Conservation (phyloP, 2,329 filamentous ascomycete genomes). For the Monosporascus sp. region DNA sequence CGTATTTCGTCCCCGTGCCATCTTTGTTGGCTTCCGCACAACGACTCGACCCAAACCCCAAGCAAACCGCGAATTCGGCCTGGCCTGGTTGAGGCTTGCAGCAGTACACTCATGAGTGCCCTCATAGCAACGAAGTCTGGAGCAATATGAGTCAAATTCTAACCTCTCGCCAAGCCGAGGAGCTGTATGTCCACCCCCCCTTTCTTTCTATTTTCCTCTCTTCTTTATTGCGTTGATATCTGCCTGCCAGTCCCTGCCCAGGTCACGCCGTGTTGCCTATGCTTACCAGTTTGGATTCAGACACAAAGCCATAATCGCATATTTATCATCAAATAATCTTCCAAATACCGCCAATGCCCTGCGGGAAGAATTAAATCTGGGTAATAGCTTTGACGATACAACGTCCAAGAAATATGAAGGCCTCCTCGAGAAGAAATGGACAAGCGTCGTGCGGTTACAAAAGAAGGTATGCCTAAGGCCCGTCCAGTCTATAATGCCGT, state of each 20-base stretch:
- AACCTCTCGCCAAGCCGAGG: constrained; percentile 27
- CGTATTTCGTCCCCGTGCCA: too few species aligned
- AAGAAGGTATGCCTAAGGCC: constrained; percentile 65
- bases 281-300: constrained; percentile 15
- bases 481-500: too few species aligned
- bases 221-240: not conserved
- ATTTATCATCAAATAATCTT: constrained; percentile 70
- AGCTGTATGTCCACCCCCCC: constrained; percentile 19
- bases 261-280: not conserved
- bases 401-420: constrained; percentile 94
- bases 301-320: constrained; percentile 90
- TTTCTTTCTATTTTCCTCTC: not conserved
- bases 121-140: not conserved
- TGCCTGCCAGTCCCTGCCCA: too few species aligned
- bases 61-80: not conserved
- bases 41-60: too few species aligned
- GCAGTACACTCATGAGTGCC: constrained; percentile 1
- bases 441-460: constrained; percentile 86
- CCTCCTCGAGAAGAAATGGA: constrained; percentile 97
- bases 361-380: constrained; percentile 70
- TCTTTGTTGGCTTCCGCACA: too few species aligned
- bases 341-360: constrained; percentile 64
- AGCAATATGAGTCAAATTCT: constrained; percentile 25
- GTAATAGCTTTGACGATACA: constrained; percentile 66
- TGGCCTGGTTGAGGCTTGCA: not conserved